These are phyloP conservation scores for Xylariaceae sp. DNA, from an alignment of 2,329 filamentous ascomycete genomes.

Conservation along the genomic window DNA sequence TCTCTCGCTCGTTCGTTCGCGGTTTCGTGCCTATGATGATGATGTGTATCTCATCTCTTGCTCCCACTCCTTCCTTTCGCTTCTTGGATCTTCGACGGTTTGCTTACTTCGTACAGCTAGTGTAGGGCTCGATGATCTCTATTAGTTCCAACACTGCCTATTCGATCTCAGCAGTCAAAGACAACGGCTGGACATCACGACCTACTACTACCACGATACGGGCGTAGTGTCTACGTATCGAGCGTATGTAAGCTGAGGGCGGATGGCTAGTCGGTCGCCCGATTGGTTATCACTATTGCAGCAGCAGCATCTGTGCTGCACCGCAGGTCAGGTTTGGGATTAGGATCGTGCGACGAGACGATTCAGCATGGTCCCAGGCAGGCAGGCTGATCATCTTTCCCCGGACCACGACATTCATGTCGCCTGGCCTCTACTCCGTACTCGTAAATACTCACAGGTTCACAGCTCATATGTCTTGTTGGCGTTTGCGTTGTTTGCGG, in stretches of 20 bases:
- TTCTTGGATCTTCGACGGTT: too few relatives aligned
- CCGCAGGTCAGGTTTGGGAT: background rate
- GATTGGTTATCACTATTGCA: slow-evolving; percentile 5
- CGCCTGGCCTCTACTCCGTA: background rate
- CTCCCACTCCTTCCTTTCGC: too few relatives aligned
- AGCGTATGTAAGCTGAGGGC: slow-evolving; percentile 14
- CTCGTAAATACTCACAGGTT: background rate
- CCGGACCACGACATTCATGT: background rate
- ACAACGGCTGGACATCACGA: too few relatives aligned
- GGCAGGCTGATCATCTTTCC: slow-evolving; percentile 4
- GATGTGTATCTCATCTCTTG: too few relatives aligned
- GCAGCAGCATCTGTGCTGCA: background rate
- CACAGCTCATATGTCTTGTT: background rate
- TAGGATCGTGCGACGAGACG: slow-evolving; percentile 1
- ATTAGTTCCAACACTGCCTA: too few relatives aligned
- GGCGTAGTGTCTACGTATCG: background rate
- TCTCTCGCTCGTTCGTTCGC: too few relatives aligned
- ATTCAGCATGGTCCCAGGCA: background rate
- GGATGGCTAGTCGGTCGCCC: background rate
- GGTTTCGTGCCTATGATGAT: too few relatives aligned
- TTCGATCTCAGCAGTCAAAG: too few relatives aligned
- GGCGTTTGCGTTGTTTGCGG: background rate
- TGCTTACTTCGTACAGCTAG: too few relatives aligned
- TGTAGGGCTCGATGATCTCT: too few relatives aligned
- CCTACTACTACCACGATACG: background rate